Percentiles rank a stretch among this genome's conserved stretches.
Evolutionary conservation across 257 asterid species (phyloP).

Genomic region (Jasminum sambac): DNA sequence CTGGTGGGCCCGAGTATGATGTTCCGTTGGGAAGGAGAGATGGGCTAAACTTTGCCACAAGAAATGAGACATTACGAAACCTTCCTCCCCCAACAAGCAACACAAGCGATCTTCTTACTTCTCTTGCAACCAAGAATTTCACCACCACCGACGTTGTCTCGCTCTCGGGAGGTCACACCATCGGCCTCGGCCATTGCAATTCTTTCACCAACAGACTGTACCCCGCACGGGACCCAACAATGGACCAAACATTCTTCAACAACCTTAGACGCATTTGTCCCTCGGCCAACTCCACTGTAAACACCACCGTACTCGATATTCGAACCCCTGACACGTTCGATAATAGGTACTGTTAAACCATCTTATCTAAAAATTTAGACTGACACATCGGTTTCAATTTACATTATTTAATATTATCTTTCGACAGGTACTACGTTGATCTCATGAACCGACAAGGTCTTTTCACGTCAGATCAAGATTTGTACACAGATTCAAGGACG

Average conservation of each 20-base stretch:
- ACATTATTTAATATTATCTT: too few species aligned
- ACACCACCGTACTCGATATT: conserved; percentile 53
- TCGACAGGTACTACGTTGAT: conserved; percentile 54
- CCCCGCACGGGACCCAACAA: conserved; percentile 59
- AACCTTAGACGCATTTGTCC: conserved; percentile 53
- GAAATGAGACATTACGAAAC: conserved; percentile 43
- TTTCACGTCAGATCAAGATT: conserved; percentile 74
- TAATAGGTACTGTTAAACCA: conserved; percentile 16
- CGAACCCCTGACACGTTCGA: conserved; percentile 55
- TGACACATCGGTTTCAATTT: too few species aligned
- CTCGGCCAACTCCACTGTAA: conserved; percentile 31
- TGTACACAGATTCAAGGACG: conserved; percentile 59
- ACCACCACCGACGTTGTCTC: conserved; percentile 61
- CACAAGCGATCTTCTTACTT: conserved; percentile 41
- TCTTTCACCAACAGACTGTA: conserved; percentile 66
- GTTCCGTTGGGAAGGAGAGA: conserved; percentile 73
- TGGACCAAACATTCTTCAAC: conserved; percentile 56
- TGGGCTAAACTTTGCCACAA: conserved; percentile 48
- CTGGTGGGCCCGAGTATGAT: conserved; percentile 61
- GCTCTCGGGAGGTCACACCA: conserved; percentile 87
- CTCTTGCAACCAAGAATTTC: conserved; percentile 49
- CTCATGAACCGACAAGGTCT: conserved; percentile 73
- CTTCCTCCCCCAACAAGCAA: conserved; percentile 61
- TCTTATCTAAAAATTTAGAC: too few species aligned
- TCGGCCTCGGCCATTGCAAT: conserved; percentile 56